Conservation (phyloP, 1,139 yeast species). For the Nakaseomyces uthaithaninus region DNA sequence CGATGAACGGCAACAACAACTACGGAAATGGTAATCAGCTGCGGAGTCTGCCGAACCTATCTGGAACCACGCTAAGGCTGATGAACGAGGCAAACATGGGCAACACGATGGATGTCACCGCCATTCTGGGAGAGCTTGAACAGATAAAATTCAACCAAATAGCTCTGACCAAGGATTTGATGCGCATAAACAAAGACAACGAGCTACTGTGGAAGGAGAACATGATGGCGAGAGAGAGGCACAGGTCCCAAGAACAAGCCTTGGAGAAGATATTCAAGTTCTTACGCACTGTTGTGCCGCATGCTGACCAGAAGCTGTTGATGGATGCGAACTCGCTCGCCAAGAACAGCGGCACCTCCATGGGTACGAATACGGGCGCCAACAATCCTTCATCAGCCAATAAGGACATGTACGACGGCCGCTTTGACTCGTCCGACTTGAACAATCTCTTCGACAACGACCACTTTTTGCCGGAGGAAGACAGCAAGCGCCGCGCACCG, state of each 20-base stretch:
- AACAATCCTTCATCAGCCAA: too few species aligned
- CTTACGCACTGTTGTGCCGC: conserved; percentile 71
- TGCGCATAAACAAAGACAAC: conserved; percentile 78
- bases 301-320: conserved; percentile 42
- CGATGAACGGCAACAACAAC: not conserved
- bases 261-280: conserved; percentile 81
- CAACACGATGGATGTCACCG: conserved; percentile 40
- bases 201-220: conserved; percentile 88
- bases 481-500: conserved; percentile 10
- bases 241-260: conserved; percentile 78
- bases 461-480: conserved; percentile 7
- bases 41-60: not conserved
- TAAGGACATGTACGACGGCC: too few species aligned
- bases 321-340: conserved; percentile 23
- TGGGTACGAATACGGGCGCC: not conserved
- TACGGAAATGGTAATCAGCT: conserved; percentile 3
- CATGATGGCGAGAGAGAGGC: conserved; percentile 72
- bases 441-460: conserved; percentile 7
- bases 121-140: conserved; percentile 65
- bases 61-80: conserved; percentile 4
- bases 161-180: conserved; percentile 73
- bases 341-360: not conserved
- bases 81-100: conserved; percentile 15
- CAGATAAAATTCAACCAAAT: conserved; percentile 68
- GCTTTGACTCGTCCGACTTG: not conserved